A percentile compares a stretch with the other conserved stretches of the same genome.
These are phyloP conservation scores for Guadua angustifolia DNA, from an alignment of 176 grass and related monocot genomes.

Conservation along the genomic window DNA sequence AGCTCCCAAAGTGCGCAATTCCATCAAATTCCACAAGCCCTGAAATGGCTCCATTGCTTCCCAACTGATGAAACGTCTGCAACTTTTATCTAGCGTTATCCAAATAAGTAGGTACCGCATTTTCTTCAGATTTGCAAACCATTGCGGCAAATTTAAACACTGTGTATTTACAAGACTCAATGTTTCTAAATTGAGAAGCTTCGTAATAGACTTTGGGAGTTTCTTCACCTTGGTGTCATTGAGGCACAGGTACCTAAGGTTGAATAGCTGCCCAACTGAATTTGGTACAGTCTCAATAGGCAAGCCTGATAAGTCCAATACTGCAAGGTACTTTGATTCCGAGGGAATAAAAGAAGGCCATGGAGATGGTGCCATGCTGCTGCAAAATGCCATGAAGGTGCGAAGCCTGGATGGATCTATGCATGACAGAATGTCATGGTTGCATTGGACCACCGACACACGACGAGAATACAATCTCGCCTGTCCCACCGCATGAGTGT, in stretches of 20 bases:
- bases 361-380: neutral
- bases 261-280: conserved; percentile 54
- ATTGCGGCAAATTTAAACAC: neutral
- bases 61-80: conserved; percentile 11
- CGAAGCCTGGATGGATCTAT: conserved; percentile 25
- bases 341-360: conserved; percentile 21
- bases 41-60: conserved; percentile 35
- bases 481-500: neutral
- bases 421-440: neutral
- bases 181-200: conserved; percentile 54
- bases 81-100: conserved; percentile 21
- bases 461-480: neutral
- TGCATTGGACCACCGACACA: conserved; percentile 30
- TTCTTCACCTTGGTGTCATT: conserved; percentile 39
- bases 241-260: conserved; percentile 53
- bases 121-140: conserved; percentile 22
- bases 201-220: conserved; percentile 52
- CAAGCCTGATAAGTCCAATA: conserved; percentile 43
- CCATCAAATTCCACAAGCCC: conserved; percentile 48
- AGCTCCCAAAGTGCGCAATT: conserved; percentile 41
- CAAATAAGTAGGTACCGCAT: conserved; percentile 37
- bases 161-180: conserved; percentile 30
- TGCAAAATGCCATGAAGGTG: conserved; percentile 51
- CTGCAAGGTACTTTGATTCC: conserved; percentile 38
- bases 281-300: conserved; percentile 35